These are phyloP conservation scores for Dioscorea alata DNA, from an alignment of 106 monocot species.

Conservation along the genomic window DNA sequence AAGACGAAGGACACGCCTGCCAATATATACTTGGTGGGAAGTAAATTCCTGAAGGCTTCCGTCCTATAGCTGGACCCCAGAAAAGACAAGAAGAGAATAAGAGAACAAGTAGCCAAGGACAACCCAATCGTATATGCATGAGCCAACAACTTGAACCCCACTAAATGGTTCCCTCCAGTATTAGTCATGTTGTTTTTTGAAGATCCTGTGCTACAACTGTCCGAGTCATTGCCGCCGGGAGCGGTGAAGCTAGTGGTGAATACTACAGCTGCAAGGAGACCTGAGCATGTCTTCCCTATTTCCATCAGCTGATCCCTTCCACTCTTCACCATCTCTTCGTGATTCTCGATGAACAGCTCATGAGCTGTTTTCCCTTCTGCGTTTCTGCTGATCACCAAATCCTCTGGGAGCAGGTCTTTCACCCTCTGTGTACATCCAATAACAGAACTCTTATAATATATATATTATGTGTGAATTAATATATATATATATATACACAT, in stretches of 20 bases:
- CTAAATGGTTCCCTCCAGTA: constrained; percentile 13
- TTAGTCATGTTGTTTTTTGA: no score
- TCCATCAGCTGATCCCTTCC: constrained; percentile 12
- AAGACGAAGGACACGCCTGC: constrained; percentile 20
- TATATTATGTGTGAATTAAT: no score
- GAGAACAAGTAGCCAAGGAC: constrained; percentile 27
- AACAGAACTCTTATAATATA: no score
- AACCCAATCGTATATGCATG: constrained; percentile 30
- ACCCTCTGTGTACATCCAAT: constrained; percentile 7
- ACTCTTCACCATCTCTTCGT: constrained; percentile 18
- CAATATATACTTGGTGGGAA: constrained; percentile 29
- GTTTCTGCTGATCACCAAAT: constrained; percentile 26
- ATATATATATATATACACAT: no score
- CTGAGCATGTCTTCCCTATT: constrained; percentile 24
- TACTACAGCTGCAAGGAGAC: constrained; percentile 35
- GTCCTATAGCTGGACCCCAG: constrained; percentile 20
- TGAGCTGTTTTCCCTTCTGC: constrained; percentile 20
- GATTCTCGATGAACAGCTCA: constrained; percentile 26
- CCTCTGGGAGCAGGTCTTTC: constrained; percentile 18
- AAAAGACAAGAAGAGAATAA: constrained; percentile 34
- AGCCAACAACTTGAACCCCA: constrained; percentile 26
- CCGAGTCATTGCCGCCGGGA: background rate
- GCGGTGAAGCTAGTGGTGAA: constrained; percentile 36
- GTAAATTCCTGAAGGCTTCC: constrained; percentile 14
- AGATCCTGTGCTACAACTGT: no score